These are phyloP conservation scores for Massariosphaeria phaeospora DNA, from an alignment of 495 filamentous ascomycete species.

Conservation along the genomic window DNA sequence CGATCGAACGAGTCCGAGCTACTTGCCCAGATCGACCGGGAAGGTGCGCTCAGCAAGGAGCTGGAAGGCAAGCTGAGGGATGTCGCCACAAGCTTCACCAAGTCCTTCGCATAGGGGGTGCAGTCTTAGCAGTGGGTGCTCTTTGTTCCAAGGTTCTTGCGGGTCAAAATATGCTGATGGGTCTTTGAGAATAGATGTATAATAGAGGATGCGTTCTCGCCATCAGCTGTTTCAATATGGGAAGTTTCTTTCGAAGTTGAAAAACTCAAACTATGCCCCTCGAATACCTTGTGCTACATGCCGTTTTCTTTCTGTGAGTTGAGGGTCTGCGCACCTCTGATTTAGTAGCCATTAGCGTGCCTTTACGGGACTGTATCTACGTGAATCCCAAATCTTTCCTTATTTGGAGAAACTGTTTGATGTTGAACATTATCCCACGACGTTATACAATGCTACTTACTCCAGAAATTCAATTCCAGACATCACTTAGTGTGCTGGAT, in stretches of 20 bases:
- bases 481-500: too few species aligned
- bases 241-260: constrained; percentile 18
- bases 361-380: too few species aligned
- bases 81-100: constrained; percentile 75
- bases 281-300: too few species aligned
- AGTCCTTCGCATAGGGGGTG: constrained; percentile 62
- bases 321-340: constrained; percentile 6
- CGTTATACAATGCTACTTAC: too few species aligned
- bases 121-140: constrained; percentile 26
- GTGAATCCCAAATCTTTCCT: too few species aligned
- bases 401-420: too few species aligned
- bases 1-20: constrained; percentile 83
- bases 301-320: constrained; percentile 18
- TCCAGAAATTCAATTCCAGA: too few species aligned
- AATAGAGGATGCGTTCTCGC: constrained; percentile 34
- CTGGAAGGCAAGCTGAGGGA: constrained; percentile 84
- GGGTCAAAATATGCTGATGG: constrained; percentile 33
- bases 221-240: constrained; percentile 37
- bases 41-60: constrained; percentile 94
- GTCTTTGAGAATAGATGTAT: constrained; percentile 33
- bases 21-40: constrained; percentile 83
- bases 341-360: too few species aligned
- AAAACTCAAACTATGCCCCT: constrained; percentile 13
- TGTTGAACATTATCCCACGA: too few species aligned
- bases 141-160: constrained; percentile 27